phyloP scores from a whole-genome alignment of 495 filamentous ascomycete genomes.

The Cercophora samala region DNA sequence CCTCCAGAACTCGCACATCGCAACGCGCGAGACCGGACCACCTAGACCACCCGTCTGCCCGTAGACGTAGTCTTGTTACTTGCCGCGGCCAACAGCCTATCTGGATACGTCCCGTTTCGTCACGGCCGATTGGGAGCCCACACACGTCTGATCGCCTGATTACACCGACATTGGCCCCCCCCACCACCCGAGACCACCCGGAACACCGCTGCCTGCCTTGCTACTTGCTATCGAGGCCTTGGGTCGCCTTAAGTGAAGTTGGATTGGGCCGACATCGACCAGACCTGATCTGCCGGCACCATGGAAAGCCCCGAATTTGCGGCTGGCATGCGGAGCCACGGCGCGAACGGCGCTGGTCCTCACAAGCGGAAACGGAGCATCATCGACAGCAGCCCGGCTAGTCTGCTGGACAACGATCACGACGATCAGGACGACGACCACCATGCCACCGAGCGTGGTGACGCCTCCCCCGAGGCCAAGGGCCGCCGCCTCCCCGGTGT shows the following conservation, averaged over 20 bases:
- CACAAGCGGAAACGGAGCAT: conserved; percentile 49
- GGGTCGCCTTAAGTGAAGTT: conserved; percentile 3
- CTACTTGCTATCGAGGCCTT: conserved; percentile 10
- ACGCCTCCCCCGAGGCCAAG: conserved; percentile 33
- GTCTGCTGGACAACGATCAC: conserved; percentile 60
- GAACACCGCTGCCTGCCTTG: background rate
- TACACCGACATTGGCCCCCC: conserved; percentile 15
- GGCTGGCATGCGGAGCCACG: conserved; percentile 43
- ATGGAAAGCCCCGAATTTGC: conserved; percentile 38
- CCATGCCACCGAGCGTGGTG: conserved; percentile 69
- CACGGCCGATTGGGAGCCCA: conserved; percentile 25
- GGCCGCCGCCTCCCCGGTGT: conserved; percentile 55
- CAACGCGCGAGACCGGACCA: conserved; percentile 38
- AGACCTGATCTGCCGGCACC: conserved; percentile 2
- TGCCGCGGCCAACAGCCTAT: conserved; percentile 30
- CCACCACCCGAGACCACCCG: conserved; percentile 7
- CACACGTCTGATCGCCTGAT: conserved; percentile 12
- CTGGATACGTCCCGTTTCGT: conserved; percentile 29
- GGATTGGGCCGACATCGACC: background rate
- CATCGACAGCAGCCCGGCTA: conserved; percentile 65
- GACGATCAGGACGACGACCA: conserved; percentile 61
- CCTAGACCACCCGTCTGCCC: conserved; percentile 11
- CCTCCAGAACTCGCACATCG: conserved; percentile 30
- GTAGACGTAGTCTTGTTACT: conserved; percentile 14
- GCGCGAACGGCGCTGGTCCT: conserved; percentile 33